phyloP scores from a whole-genome alignment of 2,329 filamentous ascomycete species.

The Penicillium sp. region DNA sequence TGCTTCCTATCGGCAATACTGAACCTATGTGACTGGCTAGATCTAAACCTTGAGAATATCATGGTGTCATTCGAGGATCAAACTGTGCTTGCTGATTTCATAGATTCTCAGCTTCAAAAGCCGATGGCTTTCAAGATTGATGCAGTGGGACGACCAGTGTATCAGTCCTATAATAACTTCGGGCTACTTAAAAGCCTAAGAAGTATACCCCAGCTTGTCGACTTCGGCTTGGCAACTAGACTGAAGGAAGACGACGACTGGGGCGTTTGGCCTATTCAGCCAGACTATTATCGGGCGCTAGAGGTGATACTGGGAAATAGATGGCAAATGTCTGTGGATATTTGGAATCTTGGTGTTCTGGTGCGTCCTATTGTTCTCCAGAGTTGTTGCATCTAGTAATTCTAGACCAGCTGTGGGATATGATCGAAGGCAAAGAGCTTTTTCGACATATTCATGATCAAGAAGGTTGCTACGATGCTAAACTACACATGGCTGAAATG shows the following conservation, averaged over 20 bases:
- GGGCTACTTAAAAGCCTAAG: conserved; percentile 28
- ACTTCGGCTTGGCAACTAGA: conserved; percentile 39
- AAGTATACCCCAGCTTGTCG: conserved; percentile 34
- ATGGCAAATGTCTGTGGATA: conserved; percentile 41
- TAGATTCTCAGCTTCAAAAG: conserved; percentile 30
- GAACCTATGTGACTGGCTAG: conserved; percentile 22
- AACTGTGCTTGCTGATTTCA: conserved; percentile 33
- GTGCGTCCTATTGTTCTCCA: conserved; percentile 21
- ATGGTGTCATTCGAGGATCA: conserved; percentile 37
- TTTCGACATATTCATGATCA: conserved; percentile 37
- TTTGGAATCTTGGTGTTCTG: conserved; percentile 44
- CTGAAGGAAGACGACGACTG: conserved; percentile 44
- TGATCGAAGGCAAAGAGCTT: conserved; percentile 38
- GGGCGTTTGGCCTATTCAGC: conserved; percentile 44
- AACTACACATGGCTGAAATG: conserved; percentile 45
- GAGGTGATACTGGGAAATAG: conserved; percentile 42
- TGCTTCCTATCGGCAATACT: conserved; percentile 14
- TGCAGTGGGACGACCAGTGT: conserved; percentile 33
- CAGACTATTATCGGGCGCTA: conserved; percentile 41
- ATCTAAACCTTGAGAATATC: conserved; percentile 48
- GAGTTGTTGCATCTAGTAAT: conserved; percentile 25
- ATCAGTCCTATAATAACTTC: conserved; percentile 34
- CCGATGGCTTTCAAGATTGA: conserved; percentile 37
- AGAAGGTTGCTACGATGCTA: conserved; percentile 37
- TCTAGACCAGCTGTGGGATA: conserved; percentile 36